These are phyloP conservation scores for Yarrowia sp. DNA, from an alignment of 805 yeast genomes.

Conservation along the genomic window DNA sequence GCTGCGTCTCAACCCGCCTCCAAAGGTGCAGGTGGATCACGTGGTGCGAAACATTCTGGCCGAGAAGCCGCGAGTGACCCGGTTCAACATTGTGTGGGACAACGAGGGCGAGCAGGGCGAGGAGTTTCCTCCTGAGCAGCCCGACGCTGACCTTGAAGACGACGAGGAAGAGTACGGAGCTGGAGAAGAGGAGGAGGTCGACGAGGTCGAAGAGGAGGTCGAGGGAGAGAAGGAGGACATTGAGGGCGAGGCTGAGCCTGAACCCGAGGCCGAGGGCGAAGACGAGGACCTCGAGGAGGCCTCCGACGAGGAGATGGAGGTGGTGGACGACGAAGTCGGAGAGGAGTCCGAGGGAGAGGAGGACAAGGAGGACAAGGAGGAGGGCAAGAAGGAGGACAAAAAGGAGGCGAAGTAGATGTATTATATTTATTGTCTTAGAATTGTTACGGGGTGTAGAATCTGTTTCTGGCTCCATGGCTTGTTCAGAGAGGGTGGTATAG, in stretches of 20 bases:
- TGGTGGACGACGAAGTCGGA: slow-evolving; percentile 45
- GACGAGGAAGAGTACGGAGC: slow-evolving; percentile 52
- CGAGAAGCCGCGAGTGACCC: slow-evolving; percentile 95
- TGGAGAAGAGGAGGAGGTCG: slow-evolving; percentile 43
- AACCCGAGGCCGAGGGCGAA: slow-evolving; percentile 44
- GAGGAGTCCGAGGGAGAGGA: slow-evolving; percentile 40
- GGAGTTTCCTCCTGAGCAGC: slow-evolving; percentile 76
- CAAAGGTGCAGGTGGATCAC: slow-evolving; percentile 87
- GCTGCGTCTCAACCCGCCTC: slow-evolving; percentile 88
- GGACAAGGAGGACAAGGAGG: not conserved
- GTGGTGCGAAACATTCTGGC: slow-evolving; percentile 93
- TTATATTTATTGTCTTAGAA: not conserved
- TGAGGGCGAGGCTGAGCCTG: slow-evolving; percentile 27
- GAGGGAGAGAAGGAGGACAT: slow-evolving; percentile 27
- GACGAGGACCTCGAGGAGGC: slow-evolving; percentile 51
- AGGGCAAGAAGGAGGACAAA: not conserved
- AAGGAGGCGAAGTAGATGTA: not conserved
- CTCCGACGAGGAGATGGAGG: slow-evolving; percentile 46
- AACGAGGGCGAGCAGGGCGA: slow-evolving; percentile 60
- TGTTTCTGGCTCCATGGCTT: no score
- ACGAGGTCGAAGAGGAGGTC: slow-evolving; percentile 54
- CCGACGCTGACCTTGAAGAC: slow-evolving; percentile 59
- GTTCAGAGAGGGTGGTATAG: no score
- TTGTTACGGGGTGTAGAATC: no score
- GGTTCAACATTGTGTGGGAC: slow-evolving; percentile 97